These are phyloP conservation scores for Immersiporthe knoxdaviesiana DNA, from an alignment of 2,329 filamentous ascomycete genomes.

Conservation along the genomic window DNA sequence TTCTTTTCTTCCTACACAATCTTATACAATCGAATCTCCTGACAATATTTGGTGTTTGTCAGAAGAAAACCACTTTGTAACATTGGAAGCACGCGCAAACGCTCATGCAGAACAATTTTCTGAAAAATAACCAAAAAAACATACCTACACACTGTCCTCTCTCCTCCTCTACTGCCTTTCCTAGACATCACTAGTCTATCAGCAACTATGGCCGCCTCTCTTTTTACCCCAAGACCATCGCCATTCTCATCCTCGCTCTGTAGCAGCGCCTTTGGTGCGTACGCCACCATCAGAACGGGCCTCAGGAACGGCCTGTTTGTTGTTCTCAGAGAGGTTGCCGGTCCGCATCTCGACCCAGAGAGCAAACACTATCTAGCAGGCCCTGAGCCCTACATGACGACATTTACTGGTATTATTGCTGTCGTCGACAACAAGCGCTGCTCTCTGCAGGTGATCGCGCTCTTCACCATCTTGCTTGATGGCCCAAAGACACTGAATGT, in stretches of 20 bases:
- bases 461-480: slow-evolving; percentile 30
- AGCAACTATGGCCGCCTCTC: slow-evolving; percentile 10
- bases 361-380: slow-evolving; percentile 21
- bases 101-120: no score
- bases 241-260: slow-evolving; percentile 11
- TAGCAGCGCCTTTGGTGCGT: slow-evolving; percentile 28
- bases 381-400: slow-evolving; percentile 23
- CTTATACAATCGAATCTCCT: no score
- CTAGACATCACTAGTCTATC: neutral
- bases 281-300: slow-evolving; percentile 17
- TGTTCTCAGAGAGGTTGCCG: slow-evolving; percentile 5
- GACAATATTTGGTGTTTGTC: no score
- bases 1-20: no score
- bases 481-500: slow-evolving; percentile 28
- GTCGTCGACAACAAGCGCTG: slow-evolving; percentile 25
- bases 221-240: neutral
- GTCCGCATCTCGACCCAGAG: slow-evolving; percentile 2
- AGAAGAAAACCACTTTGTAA: no score
- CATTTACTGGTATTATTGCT: slow-evolving; percentile 25
- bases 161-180: neutral
- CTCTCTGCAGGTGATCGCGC: slow-evolving; percentile 19
- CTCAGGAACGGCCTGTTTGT: slow-evolving; percentile 20
- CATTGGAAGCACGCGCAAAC: no score
- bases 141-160: neutral
- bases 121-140: no score